Evolutionary conservation across 129 eudicot genomes (phyloP).

Genomic region (Chrysanthemum lavandulifolium): DNA sequence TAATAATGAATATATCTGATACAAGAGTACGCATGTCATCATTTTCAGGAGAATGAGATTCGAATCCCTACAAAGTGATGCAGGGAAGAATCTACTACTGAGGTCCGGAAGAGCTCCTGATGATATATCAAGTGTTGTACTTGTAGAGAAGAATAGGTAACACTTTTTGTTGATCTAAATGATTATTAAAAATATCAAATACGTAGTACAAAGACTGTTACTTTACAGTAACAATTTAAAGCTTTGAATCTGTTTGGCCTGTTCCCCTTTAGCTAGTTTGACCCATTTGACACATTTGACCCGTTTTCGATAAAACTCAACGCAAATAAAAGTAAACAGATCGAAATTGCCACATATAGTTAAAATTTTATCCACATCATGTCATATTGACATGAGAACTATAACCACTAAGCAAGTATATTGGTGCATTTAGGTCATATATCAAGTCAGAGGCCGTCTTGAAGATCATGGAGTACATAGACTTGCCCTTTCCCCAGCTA

Average conservation of each 20-base stretch:
- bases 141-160: conserved; percentile 82
- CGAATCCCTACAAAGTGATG: conserved; percentile 92
- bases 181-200: not conserved
- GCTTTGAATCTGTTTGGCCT: too few species aligned
- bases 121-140: conserved; percentile 97
- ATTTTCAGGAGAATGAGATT: conserved; percentile 77
- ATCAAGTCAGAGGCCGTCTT: conserved; percentile 94
- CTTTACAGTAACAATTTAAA: not conserved
- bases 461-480: conserved; percentile 95
- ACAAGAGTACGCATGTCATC: not conserved
- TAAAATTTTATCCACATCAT: not conserved
- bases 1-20: not conserved
- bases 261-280: too few species aligned
- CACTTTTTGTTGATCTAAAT: not conserved
- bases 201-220: not conserved
- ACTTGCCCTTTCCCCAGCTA: conserved; percentile 94
- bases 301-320: too few species aligned
- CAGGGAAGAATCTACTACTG: conserved; percentile 69
- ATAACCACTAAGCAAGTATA: not conserved
- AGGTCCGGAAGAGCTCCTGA: conserved; percentile 97
- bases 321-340: too few species aligned
- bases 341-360: too few species aligned
- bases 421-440: conserved; percentile 57
- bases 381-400: not conserved
- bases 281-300: too few species aligned